Conservation (phyloP, 192 early-diverging fungal genomes). For the Chytriomyces sp. region DNA sequence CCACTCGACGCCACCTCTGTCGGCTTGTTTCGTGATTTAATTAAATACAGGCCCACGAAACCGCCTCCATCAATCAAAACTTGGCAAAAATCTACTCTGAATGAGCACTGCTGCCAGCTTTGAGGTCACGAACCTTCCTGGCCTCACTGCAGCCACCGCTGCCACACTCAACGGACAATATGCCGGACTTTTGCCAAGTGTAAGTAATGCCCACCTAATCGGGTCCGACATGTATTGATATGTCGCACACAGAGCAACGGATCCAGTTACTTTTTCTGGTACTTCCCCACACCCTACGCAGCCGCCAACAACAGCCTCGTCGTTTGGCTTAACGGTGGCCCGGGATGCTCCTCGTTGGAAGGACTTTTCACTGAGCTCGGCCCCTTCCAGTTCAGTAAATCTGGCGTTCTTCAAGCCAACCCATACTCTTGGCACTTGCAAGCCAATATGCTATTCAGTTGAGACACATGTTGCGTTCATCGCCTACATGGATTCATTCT, state of each 20-base stretch:
- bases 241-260: not conserved
- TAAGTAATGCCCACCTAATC: not conserved
- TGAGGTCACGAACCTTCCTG: no score
- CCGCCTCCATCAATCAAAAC: no score
- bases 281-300: conserved; percentile 63
- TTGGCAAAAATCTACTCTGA: no score
- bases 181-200: not conserved
- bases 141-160: no score
- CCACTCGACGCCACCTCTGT: no score
- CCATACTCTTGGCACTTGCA: conserved; percentile 65
- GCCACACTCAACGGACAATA: not conserved
- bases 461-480: not conserved
- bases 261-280: conserved; percentile 59
- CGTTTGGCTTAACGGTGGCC: conserved; percentile 42
- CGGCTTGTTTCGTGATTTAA: no score
- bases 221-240: not conserved
- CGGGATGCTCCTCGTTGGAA: conserved; percentile 33
- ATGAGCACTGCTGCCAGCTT: no score
- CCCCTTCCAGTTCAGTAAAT: conserved; percentile 68
- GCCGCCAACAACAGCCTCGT: conserved; percentile 54
- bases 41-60: no score
- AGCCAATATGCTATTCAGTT: conserved; percentile 63
- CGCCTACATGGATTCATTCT: not conserved
- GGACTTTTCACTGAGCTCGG: conserved; percentile 30
- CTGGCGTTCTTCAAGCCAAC: conserved; percentile 49